Evolutionary conservation across 371 early-diverging fungal genomes (phyloP).

Genomic region (Dichotomocladium elegans): DNA sequence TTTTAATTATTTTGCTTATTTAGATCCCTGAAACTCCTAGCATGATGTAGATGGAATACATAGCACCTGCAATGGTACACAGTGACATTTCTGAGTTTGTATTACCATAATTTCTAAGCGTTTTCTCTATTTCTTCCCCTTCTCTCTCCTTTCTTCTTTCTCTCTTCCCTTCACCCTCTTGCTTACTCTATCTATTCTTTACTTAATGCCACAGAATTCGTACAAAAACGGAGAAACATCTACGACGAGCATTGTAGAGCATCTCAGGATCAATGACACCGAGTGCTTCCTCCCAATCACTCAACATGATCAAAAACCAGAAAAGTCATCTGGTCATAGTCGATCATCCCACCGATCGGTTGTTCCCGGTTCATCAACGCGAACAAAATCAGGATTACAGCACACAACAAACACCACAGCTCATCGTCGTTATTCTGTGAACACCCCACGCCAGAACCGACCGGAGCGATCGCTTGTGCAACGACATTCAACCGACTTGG

Average conservation of each 20-base stretch:
- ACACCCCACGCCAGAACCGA: constrained; percentile 1
- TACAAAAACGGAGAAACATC: constrained; percentile 1
- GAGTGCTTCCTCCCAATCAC: neutral
- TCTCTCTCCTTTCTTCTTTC: neutral
- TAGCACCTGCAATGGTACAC: no score
- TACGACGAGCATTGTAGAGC: constrained; percentile 5
- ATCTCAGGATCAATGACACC: neutral
- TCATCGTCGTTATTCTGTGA: constrained; percentile 11
- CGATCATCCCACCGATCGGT: constrained; percentile 1
- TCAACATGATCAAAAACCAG: neutral
- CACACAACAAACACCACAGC: neutral
- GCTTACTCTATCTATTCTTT: no score
- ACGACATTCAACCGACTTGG: constrained; percentile 13
- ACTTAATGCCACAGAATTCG: no score
- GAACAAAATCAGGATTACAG: neutral
- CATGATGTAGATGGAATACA: no score
- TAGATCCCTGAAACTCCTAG: no score
- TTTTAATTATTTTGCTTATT: no score
- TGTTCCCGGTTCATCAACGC: neutral
- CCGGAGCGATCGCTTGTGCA: constrained; percentile 4
- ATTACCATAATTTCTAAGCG: no score
- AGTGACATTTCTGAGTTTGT: no score
- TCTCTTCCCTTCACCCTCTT: neutral
- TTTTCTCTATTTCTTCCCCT: neutral
- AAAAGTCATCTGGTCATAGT: neutral